Evolutionary conservation across 2,329 filamentous ascomycete genomes (phyloP), one percentile per base, ranked within the genome.

Genomic region (Pseudogymnoascus verrucosus): DNA sequence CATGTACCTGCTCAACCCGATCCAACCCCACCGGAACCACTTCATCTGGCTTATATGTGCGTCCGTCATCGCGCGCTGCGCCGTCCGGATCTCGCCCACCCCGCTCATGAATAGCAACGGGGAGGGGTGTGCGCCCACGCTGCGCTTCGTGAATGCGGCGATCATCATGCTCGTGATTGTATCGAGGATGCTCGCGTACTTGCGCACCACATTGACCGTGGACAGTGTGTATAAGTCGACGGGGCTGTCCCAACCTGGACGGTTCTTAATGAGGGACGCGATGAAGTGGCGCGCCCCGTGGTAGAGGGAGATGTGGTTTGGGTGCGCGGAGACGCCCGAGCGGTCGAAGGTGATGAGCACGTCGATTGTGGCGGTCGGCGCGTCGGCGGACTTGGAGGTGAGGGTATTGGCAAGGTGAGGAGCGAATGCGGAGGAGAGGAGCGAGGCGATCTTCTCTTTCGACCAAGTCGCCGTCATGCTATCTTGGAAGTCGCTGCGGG

Each of bases 1-100:
- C 95, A 99, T 98, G 77, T 98, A 99, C 65, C 95, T 82, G 71
- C 92, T 95, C 64, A 96, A 74, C 0, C 85, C 82, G 72, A 99
- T 96, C 92, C 93, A 99, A 2, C 92, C 91, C 84, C 92, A 98
- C 6, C 95, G 85, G 74, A 98, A 99, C 95, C 95, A 99, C 39
- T 90, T 85, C 95, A 99, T 99, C 82, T 99, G 95, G 75, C 92
- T 97, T 77, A 86, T 81, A 78, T 99, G 95, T 28, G 90, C 93
- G 63, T 83, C 82, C 1, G 90, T 92, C 95, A 99, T 99, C 34
- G 95, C 93, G 63, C 79, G 82, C 78, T 93, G 89, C 6, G 91
- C 93, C 31, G 81, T 83, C 67, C 87, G 80, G 67, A 88, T 85
- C 63, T 82, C 81, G 4, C 76, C 73, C 14, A 91, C 79, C 7